Base-by-base conservation (phyloP, 2,329 filamentous ascomycete genomes). In the Penicillium sp. region DNA sequence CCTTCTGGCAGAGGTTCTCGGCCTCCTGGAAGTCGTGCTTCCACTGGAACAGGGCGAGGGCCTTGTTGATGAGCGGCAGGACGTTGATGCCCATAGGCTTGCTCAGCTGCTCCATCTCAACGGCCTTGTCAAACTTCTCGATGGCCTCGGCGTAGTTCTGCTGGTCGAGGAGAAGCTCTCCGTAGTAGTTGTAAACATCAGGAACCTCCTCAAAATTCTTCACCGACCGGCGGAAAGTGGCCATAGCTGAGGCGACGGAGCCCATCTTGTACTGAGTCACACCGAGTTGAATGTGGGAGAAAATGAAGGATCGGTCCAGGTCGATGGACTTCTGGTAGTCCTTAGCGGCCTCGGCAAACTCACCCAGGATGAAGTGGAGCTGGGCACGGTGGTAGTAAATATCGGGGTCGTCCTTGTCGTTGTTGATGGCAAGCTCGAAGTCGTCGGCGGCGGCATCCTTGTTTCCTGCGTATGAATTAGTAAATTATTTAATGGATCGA, bases 251-350 rank as follows among this genome's bases (percentile, higher is more conserved):
- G 8, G 95, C 95, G 57, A 99, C 90, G 29, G 92, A 96, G 66
- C 95, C 95, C 90, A 98, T 96, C 88, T 99, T 99, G 83, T 99
- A 99, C 79, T 99, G 95, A 50, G 95, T 99, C 52, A 99, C 95
- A 75, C 95, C 95, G 44, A 99, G 90, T 78, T 99, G 95, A 71
- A 99, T 99, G 80, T 99, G 95, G 8, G 93, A 98, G 85, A 96
- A 99, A 80, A 99, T 99, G 78, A 99, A 99, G 66, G 91, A 88
- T 67, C 87, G 85, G 81, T 99, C 95, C 29, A 99, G 85, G 69
- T 99, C 95, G 70, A 99, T 99, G 3, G 95, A 98, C 80, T 96
- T 97, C 77, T 99, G 95, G 81, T 99, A 99, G 80, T 99, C 95
- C 81, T 96, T 96, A 59, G 95, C 93, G 4, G 95, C 95, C 66